Evolutionary conservation across 495 filamentous ascomycete species (phyloP).

Genomic region (Elasticomyces elasticus): DNA sequence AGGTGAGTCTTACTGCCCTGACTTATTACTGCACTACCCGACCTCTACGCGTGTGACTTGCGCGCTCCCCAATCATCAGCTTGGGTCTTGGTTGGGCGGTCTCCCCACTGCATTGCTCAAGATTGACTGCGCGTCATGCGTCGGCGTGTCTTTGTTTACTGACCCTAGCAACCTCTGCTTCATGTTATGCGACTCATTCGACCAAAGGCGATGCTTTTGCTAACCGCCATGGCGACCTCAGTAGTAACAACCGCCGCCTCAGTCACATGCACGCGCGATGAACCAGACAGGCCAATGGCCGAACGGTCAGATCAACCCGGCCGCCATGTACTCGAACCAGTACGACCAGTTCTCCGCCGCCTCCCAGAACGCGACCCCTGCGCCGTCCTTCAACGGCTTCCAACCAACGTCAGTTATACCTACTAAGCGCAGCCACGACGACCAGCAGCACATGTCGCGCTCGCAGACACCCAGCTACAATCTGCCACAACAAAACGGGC

Average conservation of each 20-base stretch:
- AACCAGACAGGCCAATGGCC: slow-evolving; percentile 13
- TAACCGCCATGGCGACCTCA: slow-evolving; percentile 2
- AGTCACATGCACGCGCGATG: slow-evolving; percentile 11
- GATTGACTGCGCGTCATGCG: background rate
- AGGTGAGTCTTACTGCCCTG: too few species aligned
- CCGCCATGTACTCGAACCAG: slow-evolving; percentile 9
- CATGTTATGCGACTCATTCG: too few species aligned
- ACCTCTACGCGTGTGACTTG: too few species aligned
- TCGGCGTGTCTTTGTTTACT: background rate
- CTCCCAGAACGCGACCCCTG: slow-evolving; percentile 78
- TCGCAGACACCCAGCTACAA: slow-evolving; percentile 84
- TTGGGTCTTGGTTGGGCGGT: too few species aligned
- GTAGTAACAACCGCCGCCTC: too few species aligned
- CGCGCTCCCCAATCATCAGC: too few species aligned
- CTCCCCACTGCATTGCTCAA: too few species aligned
- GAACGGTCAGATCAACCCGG: slow-evolving; percentile 8
- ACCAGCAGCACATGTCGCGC: slow-evolving; percentile 62
- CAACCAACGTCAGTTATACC: slow-evolving; percentile 74
- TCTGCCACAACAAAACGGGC: slow-evolving; percentile 55
- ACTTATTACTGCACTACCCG: too few species aligned
- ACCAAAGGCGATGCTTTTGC: too few species aligned
- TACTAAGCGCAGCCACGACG: slow-evolving; percentile 78
- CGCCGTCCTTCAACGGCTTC: slow-evolving; percentile 64
- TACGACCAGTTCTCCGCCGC: slow-evolving; percentile 48
- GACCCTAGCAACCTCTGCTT: too few species aligned